Conservation (phyloP, 2,329 filamentous ascomycete species). For the Phialophora verrucosa region DNA sequence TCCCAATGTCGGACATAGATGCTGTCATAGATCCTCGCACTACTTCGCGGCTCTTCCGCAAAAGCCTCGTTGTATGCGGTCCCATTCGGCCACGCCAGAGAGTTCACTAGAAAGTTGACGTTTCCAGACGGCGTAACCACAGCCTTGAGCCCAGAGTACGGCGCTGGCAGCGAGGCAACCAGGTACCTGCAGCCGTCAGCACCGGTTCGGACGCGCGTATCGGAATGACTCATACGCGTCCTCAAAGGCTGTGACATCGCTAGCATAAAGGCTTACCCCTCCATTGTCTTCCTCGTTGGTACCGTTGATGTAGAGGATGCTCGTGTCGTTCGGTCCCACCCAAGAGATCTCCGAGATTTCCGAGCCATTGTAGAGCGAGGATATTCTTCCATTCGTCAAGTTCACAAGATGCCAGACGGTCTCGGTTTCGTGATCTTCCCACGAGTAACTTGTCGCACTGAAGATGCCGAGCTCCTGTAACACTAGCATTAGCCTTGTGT, state of each 20-base stretch:
- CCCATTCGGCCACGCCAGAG: constrained; percentile 70
- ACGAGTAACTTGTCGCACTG: constrained; percentile 76
- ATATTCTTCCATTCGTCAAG: constrained; percentile 68
- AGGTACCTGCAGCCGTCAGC: constrained; percentile 44
- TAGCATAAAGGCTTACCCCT: constrained; percentile 49
- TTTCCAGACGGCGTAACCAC: constrained; percentile 49
- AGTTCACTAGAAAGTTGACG: constrained; percentile 61
- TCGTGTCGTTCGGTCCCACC: constrained; percentile 68
- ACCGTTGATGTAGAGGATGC: constrained; percentile 62
- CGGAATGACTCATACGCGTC: constrained; percentile 41
- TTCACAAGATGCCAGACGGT: constrained; percentile 72
- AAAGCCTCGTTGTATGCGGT: constrained; percentile 69
- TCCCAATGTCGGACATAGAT: constrained; percentile 87
- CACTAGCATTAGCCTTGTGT: constrained; percentile 16
- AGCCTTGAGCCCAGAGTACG: constrained; percentile 49
- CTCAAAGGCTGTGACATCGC: constrained; percentile 44
- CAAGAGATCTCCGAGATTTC: constrained; percentile 75
- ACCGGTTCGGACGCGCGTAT: background rate
- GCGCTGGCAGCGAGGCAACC: constrained; percentile 47
- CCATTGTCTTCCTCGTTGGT: constrained; percentile 50
- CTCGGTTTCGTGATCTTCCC: constrained; percentile 72
- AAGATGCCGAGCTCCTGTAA: constrained; percentile 54
- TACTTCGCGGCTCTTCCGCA: constrained; percentile 64
- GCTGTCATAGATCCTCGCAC: constrained; percentile 73
- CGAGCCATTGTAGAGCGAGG: constrained; percentile 67